Conservation (phyloP, 73 alveolate species). For the Tetrahymena borealis region DNA sequence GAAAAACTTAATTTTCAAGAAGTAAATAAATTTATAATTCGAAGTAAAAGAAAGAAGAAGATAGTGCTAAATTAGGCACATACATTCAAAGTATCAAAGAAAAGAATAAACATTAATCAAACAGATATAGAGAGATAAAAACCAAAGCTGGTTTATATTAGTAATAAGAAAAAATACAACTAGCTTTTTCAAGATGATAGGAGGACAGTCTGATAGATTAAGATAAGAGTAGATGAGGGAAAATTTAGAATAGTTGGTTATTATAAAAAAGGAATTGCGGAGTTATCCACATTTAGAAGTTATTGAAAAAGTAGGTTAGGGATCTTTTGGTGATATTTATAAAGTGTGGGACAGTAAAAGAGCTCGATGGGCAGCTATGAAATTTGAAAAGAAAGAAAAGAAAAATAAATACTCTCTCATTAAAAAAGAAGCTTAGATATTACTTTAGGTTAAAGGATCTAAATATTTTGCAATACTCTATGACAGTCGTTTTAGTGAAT, state of each 20-base stretch:
- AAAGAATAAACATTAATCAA: no score
- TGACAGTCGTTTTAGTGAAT: slow-evolving; percentile 41
- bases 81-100: no score
- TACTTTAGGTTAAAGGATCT: slow-evolving; percentile 36
- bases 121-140: background rate
- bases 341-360: slow-evolving; percentile 54
- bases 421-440: slow-evolving; percentile 49
- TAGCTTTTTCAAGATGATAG: background rate
- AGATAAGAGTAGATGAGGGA: background rate
- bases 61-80: background rate
- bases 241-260: background rate
- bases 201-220: background rate
- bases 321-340: slow-evolving; percentile 63
- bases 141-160: background rate
- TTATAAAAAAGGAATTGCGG: background rate
- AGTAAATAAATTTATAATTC: background rate
- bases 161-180: background rate
- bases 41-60: background rate
- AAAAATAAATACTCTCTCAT: slow-evolving; percentile 51
- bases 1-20: background rate
- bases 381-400: slow-evolving; percentile 59
- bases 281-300: background rate
- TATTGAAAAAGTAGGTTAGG: slow-evolving; percentile 63
- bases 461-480: slow-evolving; percentile 50
- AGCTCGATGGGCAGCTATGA: slow-evolving; percentile 58